Percentiles rank a stretch among this genome's conserved stretches.
Conservation (phyloP, 2,329 filamentous ascomycete species). For the Emergomyces africanus region DNA sequence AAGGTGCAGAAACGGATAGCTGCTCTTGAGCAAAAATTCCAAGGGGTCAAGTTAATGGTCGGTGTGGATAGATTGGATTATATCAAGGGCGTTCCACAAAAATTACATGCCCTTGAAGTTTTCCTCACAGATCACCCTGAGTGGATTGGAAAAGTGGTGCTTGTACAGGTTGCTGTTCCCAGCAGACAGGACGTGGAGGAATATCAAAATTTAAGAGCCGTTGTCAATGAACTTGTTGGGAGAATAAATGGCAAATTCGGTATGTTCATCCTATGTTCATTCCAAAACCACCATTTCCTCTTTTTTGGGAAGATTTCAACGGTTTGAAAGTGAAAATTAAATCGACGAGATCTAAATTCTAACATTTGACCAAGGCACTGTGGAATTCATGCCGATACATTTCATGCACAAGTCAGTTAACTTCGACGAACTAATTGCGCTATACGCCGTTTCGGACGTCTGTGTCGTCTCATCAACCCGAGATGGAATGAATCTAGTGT, state of each 20-base stretch:
- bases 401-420: conserved; percentile 94
- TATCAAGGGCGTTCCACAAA: conserved; percentile 97
- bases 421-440: conserved; percentile 86
- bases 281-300: no score
- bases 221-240: conserved; percentile 93
- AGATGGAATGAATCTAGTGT: conserved; percentile 97
- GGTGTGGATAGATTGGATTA: conserved; percentile 95
- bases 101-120: conserved; percentile 89
- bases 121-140: conserved; percentile 95
- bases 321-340: not conserved
- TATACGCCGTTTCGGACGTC: conserved; percentile 85
- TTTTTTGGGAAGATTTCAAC: not conserved
- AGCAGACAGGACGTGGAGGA: conserved; percentile 94
- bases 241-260: conserved; percentile 93
- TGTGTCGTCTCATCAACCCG: conserved; percentile 91
- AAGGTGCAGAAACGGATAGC: conserved; percentile 81
- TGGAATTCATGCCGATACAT: conserved; percentile 98
- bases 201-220: conserved; percentile 88
- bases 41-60: conserved; percentile 91
- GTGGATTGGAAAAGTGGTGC: conserved; percentile 93
- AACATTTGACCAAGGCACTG: conserved; percentile 46
- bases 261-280: conserved; percentile 26
- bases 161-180: conserved; percentile 92
- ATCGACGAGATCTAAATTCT: not conserved
- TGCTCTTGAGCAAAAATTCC: conserved; percentile 75